Base-by-base conservation (phyloP, 306 rosid genomes). In the Ammopiptanthus mongolicus region DNA sequence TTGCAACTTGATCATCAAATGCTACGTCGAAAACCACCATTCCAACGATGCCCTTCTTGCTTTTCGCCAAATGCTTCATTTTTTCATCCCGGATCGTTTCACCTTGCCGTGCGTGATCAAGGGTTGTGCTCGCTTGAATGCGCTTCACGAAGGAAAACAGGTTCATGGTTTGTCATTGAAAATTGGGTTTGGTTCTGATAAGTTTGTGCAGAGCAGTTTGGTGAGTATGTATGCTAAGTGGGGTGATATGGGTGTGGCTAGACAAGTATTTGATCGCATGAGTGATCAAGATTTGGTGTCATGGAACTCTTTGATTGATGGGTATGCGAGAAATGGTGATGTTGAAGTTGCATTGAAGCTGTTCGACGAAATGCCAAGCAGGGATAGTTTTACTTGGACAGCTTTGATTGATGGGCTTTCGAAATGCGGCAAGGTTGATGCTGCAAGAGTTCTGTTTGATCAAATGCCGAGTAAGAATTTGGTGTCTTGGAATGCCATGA, bases 401-500 rank as follows among this genome's bases (percentile, higher is more conserved):
- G 78, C 80, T 79, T 76, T 84, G 77, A 65, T 88, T 25, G 88
- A 86, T 59, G 90, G 90, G 61, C 70, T 86, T 18, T 77, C 86
- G 1, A 90, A 90, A 62, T 63, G 77, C 0, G 91, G 87, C n/a
- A 60, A 67, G 73, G 57, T 89, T 15, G 81, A 78, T 77, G 67
- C 39, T 77, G 88, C 91, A 22, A 76, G 88, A 76, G 69, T 78
- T 55, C 22, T 90, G 21, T 86, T 90, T 42, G 85, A 84, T 76
- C 71, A 57, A 41, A 87, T 90, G 89, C 88, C 89, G 12, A 50
- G 51, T 3, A 81, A 71, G 82, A 88, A 80, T 75, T 19, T 65
- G 78, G 86, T 81, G 37, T 78, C 90, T 8, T 86, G 89, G 89
- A 88, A 84, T 84, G 87, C 88, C 14, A 84, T 86, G 92, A 82